phyloP scores from a whole-genome alignment of 108 stramenopile species.

The Nitzschia putrida region DNA sequence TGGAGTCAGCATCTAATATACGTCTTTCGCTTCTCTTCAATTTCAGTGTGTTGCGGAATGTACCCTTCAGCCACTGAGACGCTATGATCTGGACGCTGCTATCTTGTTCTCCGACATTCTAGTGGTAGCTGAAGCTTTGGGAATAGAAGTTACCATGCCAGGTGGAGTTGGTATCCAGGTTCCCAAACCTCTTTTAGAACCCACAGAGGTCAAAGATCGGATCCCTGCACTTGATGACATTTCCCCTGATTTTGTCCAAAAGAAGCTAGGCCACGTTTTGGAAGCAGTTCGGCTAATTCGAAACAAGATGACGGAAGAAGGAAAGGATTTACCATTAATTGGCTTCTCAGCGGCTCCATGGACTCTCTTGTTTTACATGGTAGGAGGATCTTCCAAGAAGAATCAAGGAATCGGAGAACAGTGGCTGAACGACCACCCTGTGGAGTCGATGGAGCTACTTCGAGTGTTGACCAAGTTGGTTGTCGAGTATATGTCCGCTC shows the following conservation, averaged over 20 bases:
- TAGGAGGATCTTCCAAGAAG: constrained; percentile 91
- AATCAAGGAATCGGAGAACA: constrained; percentile 79
- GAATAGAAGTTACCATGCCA: constrained; percentile 91
- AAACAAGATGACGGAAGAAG: constrained; percentile 78
- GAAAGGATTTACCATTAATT: constrained; percentile 82
- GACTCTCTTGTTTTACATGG: constrained; percentile 96
- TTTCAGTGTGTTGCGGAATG: constrained; percentile 92
- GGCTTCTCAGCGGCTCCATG: constrained; percentile 96
- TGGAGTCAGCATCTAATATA: neutral
- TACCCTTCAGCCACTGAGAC: constrained; percentile 90
- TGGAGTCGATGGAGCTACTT: constrained; percentile 73
- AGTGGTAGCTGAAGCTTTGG: constrained; percentile 88
- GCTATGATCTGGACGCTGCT: constrained; percentile 93
- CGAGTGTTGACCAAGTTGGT: constrained; percentile 84
- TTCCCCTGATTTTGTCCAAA: constrained; percentile 65
- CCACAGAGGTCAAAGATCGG: constrained; percentile 76
- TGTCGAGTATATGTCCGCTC: constrained; percentile 90
- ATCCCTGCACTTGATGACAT: constrained; percentile 61
- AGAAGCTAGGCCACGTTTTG: constrained; percentile 86
- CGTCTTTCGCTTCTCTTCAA: neutral
- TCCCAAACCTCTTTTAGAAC: constrained; percentile 75
- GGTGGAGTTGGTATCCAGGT: constrained; percentile 93
- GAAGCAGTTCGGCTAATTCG: constrained; percentile 77
- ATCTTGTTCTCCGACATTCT: constrained; percentile 96
- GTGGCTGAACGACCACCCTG: constrained; percentile 81